phyloP scores from a whole-genome alignment of 1,139 yeast genomes.

The Nakaseomyces uthaithaninus region DNA sequence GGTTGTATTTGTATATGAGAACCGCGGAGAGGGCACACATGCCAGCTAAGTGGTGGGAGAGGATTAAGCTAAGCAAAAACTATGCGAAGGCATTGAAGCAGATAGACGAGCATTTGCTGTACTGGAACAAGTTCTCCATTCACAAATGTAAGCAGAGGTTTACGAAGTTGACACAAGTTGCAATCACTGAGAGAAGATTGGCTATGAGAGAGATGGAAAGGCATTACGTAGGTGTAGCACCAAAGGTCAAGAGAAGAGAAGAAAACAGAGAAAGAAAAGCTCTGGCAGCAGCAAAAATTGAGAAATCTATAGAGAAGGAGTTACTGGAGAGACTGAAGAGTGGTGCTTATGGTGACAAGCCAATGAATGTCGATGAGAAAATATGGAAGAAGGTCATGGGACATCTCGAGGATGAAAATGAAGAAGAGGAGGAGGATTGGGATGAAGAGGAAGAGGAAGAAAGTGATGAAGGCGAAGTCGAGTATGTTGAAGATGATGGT shows the following conservation, averaged over 20 bases:
- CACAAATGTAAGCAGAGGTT: slow-evolving; percentile 94
- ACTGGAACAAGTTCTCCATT: slow-evolving; percentile 87
- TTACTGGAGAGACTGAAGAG: slow-evolving; percentile 86
- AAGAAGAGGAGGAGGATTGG: slow-evolving; percentile 50
- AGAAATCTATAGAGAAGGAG: slow-evolving; percentile 93
- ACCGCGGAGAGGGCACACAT: slow-evolving; percentile 96
- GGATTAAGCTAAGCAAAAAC: slow-evolving; percentile 80
- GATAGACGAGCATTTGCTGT: slow-evolving; percentile 74
- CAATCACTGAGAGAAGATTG: slow-evolving; percentile 89
- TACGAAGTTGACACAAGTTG: slow-evolving; percentile 89
- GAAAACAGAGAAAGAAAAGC: slow-evolving; percentile 93
- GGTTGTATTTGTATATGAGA: slow-evolving; percentile 85
- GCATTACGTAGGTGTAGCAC: slow-evolving; percentile 83
- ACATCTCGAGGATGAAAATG: slow-evolving; percentile 55
- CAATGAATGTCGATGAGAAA: slow-evolving; percentile 89
- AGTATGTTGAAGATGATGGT: slow-evolving; percentile 76
- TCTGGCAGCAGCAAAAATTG: slow-evolving; percentile 90
- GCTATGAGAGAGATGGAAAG: slow-evolving; percentile 89
- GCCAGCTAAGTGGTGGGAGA: slow-evolving; percentile 90
- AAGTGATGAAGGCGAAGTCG: slow-evolving; percentile 70
- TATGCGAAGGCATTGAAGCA: slow-evolving; percentile 81
- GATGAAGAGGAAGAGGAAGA: slow-evolving; percentile 50
- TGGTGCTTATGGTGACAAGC: slow-evolving; percentile 98
- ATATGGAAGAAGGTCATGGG: slow-evolving; percentile 93
- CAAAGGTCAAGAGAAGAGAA: slow-evolving; percentile 91